Percentiles rank a stretch among this genome's conserved stretches.
Evolutionary conservation across 73 alveolate species (phyloP).

Genomic region (Paramecium tetraurelia): DNA sequence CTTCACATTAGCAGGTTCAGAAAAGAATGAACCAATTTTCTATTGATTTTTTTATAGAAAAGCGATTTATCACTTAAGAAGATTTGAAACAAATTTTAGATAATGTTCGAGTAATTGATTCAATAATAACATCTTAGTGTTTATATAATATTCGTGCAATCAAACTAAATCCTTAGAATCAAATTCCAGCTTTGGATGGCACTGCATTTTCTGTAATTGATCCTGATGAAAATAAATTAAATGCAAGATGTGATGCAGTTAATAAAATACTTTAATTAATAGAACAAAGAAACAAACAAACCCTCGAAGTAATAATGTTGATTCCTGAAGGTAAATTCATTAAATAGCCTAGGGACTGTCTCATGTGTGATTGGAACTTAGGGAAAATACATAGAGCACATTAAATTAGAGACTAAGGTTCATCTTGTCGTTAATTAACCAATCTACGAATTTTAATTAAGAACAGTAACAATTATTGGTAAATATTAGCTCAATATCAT

Average conservation of each 20-base stretch:
- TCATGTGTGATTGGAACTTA: not conserved
- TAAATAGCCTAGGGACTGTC: not conserved
- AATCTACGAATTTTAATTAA: not conserved
- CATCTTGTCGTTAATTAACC: not conserved
- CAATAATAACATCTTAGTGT: not conserved
- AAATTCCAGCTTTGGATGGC: conserved; percentile 31
- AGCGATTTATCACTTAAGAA: not conserved
- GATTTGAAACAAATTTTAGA: not conserved
- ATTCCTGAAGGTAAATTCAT: conserved; percentile 29
- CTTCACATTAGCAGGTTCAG: not conserved
- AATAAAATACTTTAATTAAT: not conserved
- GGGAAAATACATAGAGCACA: conserved; percentile 7
- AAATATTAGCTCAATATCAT: not conserved
- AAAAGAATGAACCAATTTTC: not conserved
- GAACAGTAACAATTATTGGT: not conserved
- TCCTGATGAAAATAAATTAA: not conserved
- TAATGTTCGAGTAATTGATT: not conserved
- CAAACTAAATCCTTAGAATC: not conserved
- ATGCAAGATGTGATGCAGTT: conserved; percentile 1
- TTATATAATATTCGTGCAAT: not conserved
- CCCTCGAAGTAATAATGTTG: not conserved
- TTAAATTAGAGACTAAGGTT: not conserved
- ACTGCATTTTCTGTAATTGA: not conserved
- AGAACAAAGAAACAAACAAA: not conserved
- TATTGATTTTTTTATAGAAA: conserved; percentile 32